Evolutionary conservation across 2,329 filamentous ascomycete genomes (phyloP), one percentile per base, ranked within the genome.

Genomic region (Ustulina deusta): DNA sequence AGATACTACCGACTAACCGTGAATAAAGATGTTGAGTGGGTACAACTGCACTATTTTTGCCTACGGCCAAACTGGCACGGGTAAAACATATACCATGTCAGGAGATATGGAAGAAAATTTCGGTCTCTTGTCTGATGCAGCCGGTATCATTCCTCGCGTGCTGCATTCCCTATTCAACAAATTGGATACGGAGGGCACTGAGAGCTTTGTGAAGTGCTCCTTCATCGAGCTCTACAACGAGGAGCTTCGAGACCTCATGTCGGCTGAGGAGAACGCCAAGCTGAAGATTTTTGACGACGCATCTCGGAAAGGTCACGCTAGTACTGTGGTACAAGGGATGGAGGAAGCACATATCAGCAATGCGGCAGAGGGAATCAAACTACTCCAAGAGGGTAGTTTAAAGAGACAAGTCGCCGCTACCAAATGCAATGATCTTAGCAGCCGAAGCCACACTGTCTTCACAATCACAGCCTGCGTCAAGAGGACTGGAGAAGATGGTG

Each of bases 151-250:
- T 69, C 97, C 97, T 27, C 91, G 97, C 56, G 93, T 94, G 0
- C 84, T 99, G 0, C 91, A 97, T 75, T 88, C 92, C 0, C 86
- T 99, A 0, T 99, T 99, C 80, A 87, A 88, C 72, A 95, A 93
- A 77, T 88, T 99, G 6, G 92, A 96, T 68, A 81, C 87, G 25
- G 91, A 93, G 49, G 91, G 91, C 25, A 87, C 86, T 1, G 96
- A 99, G 76, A 93, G 90, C 78, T 93, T 91, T 27, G 94, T 99
- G 74, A 97, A 97, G 78, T 97, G 94, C 82, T 99, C 97, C 0
- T 99, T 98, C 77, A 98, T 99, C 75, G 96, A 99, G 79, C 84
- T 99, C 0, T 99, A 99, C 83, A 99, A 99, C 78, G 96, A 99
- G 80, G 96, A 99, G 76, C 85, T 99, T 29, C 91, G 95, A 48